Evolutionary conservation across 495 filamentous ascomycete genomes (phyloP), one percentile per base, ranked within the genome.

Genomic region (Penicillium taxi): DNA sequence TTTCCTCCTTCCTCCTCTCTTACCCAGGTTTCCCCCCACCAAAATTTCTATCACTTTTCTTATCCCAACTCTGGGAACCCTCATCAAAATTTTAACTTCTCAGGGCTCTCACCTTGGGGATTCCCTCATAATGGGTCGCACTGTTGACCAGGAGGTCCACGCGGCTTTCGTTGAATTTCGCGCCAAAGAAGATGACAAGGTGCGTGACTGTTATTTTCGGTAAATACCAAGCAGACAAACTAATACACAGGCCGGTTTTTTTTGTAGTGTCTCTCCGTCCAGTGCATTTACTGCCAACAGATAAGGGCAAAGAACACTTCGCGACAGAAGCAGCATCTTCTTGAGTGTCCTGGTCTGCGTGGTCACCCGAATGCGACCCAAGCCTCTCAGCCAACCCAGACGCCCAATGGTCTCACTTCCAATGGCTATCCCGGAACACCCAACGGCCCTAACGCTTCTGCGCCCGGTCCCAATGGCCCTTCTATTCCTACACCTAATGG

Each of bases 161-260:
- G 67, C 70, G 45, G 70, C 71, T 44, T 75, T 72, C 53, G 68
- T 75, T 54, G 71, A 75, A 57, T 75, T 75, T 48, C 67, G 71
- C 56, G 71, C 71, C 61, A 75, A 75, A 58, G 71, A 75, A 64
- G 70, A 73, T 57, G 71, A 75, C 56, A 75, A 75, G 69, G 71
- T 73, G 62, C 52, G 63, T 68, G 56, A 63, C 55, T 60, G 45
- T 39, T 61, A 67, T 64, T 67, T 64, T 66, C 63, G 66, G 67
- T 64, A 67, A 63, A 61, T 66, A 63, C 61, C 58, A 60, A 40
- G 45, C 46, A 36, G 42, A 53, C 47, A 44, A 48, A 54, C 53
- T 56, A 53, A 63, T 58, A 55, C 56, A 49, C 50, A 33, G 50
- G 49, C 46, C 41, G 36, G 19, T 8, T 18, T 35, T 51, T 44